These are phyloP conservation scores for Saccharum officinarum DNA, from an alignment of 176 grass and related monocot species.

Conservation along the genomic window DNA sequence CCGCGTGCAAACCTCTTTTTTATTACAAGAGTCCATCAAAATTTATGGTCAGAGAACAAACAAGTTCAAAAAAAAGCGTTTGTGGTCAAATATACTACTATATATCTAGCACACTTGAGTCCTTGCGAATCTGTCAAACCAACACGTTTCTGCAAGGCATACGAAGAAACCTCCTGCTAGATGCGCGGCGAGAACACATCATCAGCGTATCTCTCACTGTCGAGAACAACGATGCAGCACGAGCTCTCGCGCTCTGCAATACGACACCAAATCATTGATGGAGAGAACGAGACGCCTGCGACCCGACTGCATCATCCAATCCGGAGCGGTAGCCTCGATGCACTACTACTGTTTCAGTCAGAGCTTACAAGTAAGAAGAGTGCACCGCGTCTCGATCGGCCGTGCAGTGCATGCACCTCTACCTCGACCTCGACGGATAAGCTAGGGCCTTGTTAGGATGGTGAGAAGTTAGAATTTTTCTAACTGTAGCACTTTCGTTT, in stretches of 20 bases:
- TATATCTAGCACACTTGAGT: no score
- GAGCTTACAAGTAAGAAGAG: no score
- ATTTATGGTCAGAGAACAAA: neutral
- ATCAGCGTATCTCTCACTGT: neutral
- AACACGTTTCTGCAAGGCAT: neutral
- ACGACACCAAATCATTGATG: neutral
- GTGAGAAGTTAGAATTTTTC: no score
- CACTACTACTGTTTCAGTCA: neutral
- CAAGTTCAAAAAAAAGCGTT: neutral
- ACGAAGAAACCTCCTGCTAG: neutral
- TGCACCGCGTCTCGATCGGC: no score
- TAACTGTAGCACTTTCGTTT: no score
- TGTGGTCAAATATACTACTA: neutral
- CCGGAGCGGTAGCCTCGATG: neutral
- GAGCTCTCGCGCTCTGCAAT: no score
- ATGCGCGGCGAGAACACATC: neutral
- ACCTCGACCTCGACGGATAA: neutral
- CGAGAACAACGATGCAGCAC: neutral
- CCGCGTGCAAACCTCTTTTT: neutral
- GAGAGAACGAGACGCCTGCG: neutral
- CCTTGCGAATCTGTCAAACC: no score
- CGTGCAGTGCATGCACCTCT: no score
- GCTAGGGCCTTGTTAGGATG: no score
- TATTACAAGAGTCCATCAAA: neutral
- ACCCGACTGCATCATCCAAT: conserved; percentile 8